A percentile compares a stretch with the other conserved stretches of the same genome.
These are phyloP conservation scores for Rhizopus arrhizus DNA, from an alignment of 371 early-diverging fungal species.

Conservation along the genomic window DNA sequence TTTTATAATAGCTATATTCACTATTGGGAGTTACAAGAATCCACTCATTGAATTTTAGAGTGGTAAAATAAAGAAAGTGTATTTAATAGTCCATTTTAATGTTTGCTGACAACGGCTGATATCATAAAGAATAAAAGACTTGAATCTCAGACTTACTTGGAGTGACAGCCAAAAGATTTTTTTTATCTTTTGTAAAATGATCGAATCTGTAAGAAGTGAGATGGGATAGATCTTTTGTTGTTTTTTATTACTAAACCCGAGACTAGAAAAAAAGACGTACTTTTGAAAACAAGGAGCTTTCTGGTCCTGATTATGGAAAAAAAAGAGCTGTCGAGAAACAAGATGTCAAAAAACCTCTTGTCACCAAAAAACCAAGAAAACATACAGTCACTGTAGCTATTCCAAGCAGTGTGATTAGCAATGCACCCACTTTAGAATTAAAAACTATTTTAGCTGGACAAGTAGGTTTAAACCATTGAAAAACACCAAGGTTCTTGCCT, in stretches of 20 bases:
- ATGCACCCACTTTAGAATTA: conserved; percentile 69
- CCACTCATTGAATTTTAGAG: no score
- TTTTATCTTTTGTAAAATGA: no score
- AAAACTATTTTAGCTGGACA: conserved; percentile 78
- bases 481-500: no score
- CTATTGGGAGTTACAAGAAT: no score
- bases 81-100: no score
- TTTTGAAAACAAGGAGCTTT: conserved; percentile 52
- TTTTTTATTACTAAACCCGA: background rate
- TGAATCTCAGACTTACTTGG: no score
- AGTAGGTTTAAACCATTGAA: conserved; percentile 29
- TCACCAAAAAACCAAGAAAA: conserved; percentile 42
- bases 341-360: conserved; percentile 21
- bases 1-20: no score
- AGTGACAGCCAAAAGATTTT: no score
- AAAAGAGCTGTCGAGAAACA: conserved; percentile 33
- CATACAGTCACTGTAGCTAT: conserved; percentile 74
- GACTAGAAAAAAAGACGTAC: conserved; percentile 35
- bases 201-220: background rate
- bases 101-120: no score
- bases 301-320: conserved; percentile 55
- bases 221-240: background rate
- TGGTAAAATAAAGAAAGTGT: no score
- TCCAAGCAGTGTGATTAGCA: conserved; percentile 72
- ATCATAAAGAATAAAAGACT: no score